Evolutionary conservation across 176 grass and related monocot genomes (phyloP).

Genomic region (Aegilops longissima): DNA sequence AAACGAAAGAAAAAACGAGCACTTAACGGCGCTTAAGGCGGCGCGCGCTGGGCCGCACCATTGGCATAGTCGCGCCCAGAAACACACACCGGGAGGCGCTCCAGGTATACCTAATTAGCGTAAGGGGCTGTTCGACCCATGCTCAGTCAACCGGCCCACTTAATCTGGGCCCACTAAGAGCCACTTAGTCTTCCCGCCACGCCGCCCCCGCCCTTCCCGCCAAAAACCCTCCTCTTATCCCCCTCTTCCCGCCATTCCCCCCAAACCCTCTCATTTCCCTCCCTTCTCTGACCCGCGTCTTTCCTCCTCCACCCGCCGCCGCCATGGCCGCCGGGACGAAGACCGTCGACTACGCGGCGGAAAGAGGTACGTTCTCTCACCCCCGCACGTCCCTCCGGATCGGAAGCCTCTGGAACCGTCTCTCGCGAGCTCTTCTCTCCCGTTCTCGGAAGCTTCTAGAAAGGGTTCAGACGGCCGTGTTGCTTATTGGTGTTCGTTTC

Average conservation of each 20-base stretch:
- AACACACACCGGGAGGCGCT: too few relatives aligned
- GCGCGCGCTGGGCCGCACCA: too few relatives aligned
- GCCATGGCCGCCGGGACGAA: conserved; percentile 45
- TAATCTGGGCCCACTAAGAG: neutral
- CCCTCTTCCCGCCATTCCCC: conserved; percentile 12
- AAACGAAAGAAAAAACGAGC: too few relatives aligned
- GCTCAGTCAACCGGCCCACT: too few relatives aligned
- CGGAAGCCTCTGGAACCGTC: neutral
- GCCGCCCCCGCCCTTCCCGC: conserved; percentile 30
- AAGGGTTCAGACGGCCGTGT: neutral
- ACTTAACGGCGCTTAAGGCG: too few relatives aligned
- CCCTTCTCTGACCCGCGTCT: neutral
- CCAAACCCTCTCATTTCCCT: neutral
- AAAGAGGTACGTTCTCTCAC: conserved; percentile 54
- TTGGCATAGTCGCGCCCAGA: too few relatives aligned
- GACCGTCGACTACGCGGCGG: conserved; percentile 55
- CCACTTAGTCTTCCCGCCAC: conserved; percentile 49
- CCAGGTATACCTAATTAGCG: too few relatives aligned
- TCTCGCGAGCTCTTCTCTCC: neutral
- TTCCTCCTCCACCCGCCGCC: neutral
- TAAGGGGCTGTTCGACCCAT: too few relatives aligned
- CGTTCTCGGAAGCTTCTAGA: conserved; percentile 2
- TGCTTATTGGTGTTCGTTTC: neutral
- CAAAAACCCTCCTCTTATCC: conserved; percentile 32
- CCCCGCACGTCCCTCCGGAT: neutral